These are phyloP conservation scores for Sphaerostilbella broomeana DNA, from an alignment of 2,329 filamentous ascomycete species.

Conservation along the genomic window DNA sequence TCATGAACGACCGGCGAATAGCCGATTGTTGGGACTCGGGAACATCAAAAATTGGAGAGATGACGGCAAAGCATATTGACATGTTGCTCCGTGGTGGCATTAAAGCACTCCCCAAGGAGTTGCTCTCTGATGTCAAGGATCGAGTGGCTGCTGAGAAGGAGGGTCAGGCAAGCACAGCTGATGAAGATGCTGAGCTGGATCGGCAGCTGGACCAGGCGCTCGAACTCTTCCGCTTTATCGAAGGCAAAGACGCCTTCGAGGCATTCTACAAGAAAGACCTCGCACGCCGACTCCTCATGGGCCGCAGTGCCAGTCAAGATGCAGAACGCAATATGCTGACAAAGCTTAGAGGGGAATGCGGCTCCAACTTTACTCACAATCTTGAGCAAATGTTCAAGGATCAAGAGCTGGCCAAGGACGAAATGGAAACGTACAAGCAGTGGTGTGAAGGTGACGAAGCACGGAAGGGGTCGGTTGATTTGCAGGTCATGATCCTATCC, in stretches of 20 bases:
- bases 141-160: constrained; percentile 51
- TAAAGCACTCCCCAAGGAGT: constrained; percentile 68
- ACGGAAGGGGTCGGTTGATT: constrained; percentile 45
- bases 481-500: constrained; percentile 86
- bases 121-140: constrained; percentile 57
- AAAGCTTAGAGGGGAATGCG: constrained; percentile 87
- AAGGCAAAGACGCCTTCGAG: constrained; percentile 96
- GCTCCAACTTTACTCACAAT: constrained; percentile 90
- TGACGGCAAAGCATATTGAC: constrained; percentile 98
- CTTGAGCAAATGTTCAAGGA: constrained; percentile 99
- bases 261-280: constrained; percentile 99
- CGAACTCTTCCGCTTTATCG: constrained; percentile 92
- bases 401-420: constrained; percentile 84
- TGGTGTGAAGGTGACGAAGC: constrained; percentile 50
- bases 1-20: constrained; percentile 85
- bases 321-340: constrained; percentile 93
- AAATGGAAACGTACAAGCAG: constrained; percentile 81
- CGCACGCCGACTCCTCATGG: constrained; percentile 82
- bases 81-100: constrained; percentile 78
- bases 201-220: constrained; percentile 86
- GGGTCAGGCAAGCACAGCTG: constrained; percentile 61
- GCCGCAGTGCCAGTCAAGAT: constrained; percentile 85
- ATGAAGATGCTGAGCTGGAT: constrained; percentile 89
- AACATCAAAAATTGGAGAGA: constrained; percentile 92
- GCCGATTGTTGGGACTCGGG: constrained; percentile 68